Conservation (phyloP, 2,329 filamentous ascomycete species). For the Fusarium mundagurra region DNA sequence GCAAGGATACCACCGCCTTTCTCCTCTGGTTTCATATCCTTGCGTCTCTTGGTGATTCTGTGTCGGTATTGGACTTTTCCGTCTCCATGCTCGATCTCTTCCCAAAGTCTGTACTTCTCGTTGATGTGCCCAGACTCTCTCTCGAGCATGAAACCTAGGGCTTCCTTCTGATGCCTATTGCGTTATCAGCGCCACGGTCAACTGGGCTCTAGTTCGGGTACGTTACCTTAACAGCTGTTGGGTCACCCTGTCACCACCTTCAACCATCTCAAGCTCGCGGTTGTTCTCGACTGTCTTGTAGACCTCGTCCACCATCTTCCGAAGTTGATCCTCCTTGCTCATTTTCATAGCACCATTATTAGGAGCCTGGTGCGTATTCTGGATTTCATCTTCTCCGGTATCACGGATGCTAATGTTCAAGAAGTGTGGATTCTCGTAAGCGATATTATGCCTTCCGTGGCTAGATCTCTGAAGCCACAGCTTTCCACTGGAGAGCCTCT, state of each 20-base stretch:
- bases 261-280: not conserved
- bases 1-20: not conserved
- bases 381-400: rapidly evolving
- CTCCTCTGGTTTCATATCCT: not conserved
- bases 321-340: conserved; percentile 5
- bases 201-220: rapidly evolving
- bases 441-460: not conserved
- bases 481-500: not conserved
- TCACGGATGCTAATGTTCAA: not conserved
- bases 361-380: not conserved
- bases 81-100: not conserved
- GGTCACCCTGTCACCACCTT: not conserved
- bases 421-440: conserved; percentile 11
- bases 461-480: conserved; percentile 4
- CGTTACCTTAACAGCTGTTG: not conserved
- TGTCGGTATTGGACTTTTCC: not conserved
- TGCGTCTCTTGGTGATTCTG: not conserved
- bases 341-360: not conserved
- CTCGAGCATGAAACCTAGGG: conserved; percentile 1
- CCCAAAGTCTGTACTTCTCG: not conserved
- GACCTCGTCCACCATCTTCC: conserved; percentile 3
- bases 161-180: conserved; percentile 14
- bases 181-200: rapidly evolving
- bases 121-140: conserved; percentile 8
- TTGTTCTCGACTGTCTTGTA: conserved; percentile 15